Evolutionary conservation across 805 yeast genomes (phyloP), one percentile per base, ranked within the genome.

Genomic region (Myxozyma geophila): DNA sequence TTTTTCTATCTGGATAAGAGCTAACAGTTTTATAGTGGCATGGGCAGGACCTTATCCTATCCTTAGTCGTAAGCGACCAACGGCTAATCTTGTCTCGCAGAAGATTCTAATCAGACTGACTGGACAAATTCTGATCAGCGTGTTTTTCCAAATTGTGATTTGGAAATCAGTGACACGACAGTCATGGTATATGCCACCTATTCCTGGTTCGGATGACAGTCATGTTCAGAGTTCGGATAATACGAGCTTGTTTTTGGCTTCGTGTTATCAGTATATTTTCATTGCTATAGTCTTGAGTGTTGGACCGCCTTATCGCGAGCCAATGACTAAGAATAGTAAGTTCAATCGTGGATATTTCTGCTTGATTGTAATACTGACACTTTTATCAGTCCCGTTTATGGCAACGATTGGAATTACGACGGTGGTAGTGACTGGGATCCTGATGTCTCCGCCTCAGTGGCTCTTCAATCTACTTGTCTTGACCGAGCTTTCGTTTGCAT

Each of bases 301-400:
- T 12, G 99, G 99, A 0, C 92, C 95, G 8, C 99, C 99, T 21
- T 95, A 91, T 75, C 82, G 99, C 61, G 88, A 90, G 72, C 87
- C 92, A 1, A 83, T 87, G 70, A 75, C 77, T 35, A 80, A 85
- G 66, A 95, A 79, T 67, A 35, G 57, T 60, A 35, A 53, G 59
- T 57, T 46, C 21, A 7, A 12, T 50, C 39, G 2, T 56, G 48
- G 1, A 6, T 51, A 40, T 44, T 35, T 12, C 40, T 44, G 13
- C 40, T 21, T 6, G 52, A 33, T 60, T 21, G 33, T 15, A 19
- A 28, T 40, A 33, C 88, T 71, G 41, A 48, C 21, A 19, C 6
- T 40, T 17, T 39, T 28, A 3, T n/a, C 17, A 62, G 56, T 68
- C 10, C 96, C 96, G 7, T 93, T 92, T 73, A 78, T 95, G 57